Evolutionary conservation across 176 grass and related monocot species (phyloP), one percentile per base, ranked within the genome.

Genomic region (Hyparrhenia diplandra): DNA sequence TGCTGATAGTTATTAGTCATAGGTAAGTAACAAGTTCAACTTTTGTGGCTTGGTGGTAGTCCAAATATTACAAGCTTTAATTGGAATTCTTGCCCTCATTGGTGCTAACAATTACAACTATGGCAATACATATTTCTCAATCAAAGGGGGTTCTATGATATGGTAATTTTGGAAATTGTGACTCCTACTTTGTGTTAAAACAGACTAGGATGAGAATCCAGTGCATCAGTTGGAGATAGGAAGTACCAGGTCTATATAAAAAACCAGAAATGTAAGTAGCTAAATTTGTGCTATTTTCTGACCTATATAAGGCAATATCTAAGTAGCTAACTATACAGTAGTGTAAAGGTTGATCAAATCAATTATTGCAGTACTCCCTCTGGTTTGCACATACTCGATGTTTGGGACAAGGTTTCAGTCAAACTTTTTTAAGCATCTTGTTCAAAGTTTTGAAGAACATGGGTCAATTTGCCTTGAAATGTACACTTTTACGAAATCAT

Each of bases 151-250:
- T 16, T 60, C 39, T 17, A 24, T 57, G 20, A 70, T 35, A 71
- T 6, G 39, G 20, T 71, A 13, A 78, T 64, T 85, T 85, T 18
- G 32, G 57, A 79, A 35, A 70, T n/a, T 54, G 67, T 10, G 30
- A 4, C 23, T 58, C 20, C 12, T 51, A 73, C 30, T 34, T 83
- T 60, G 64, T 30, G 40, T 57, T 13, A 12, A 20, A 51, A 67
- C 21, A 74, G 42, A 28, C 14, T 32, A 64, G 21, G 43, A 58
- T 25, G 25, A 81, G 20, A 57, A 25, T 75, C 14, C 13, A 23
- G 31, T 46, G 2, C 12, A 76, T 37, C 29, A 9, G 60, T 37
- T 86, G 60, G 21, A 55, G 28, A 74, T 57, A 67, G 77, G 16
- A 67, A 40, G 37, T 57, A 60, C 13, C 30, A 39, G 12, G 35